Evolutionary conservation across 768 basidiomycete genomes (phyloP).

Genomic region (Suillus tomentosus): DNA sequence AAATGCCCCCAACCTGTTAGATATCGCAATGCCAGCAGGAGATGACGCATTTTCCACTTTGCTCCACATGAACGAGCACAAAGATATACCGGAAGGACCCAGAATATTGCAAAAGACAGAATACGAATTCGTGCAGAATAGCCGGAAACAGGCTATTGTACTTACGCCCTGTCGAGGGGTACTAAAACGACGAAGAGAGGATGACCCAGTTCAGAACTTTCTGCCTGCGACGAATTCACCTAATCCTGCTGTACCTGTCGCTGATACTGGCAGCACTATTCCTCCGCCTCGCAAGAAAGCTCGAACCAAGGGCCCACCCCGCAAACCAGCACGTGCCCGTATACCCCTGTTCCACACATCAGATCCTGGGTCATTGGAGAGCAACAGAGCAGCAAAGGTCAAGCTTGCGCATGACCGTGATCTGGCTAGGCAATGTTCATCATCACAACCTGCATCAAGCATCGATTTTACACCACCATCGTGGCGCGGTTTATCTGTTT

Average conservation of each 20-base stretch:
- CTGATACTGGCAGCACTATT: neutral
- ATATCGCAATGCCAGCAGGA: conserved; percentile 6
- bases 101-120: conserved; percentile 26
- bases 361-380: conserved; percentile 1
- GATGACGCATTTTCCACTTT: conserved; percentile 13
- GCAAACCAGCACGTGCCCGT: conserved; percentile 12
- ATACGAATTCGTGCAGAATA: conserved; percentile 26
- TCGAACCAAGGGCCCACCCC: conserved; percentile 14
- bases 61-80: conserved; percentile 11
- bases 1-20: conserved; percentile 13
- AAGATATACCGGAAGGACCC: conserved; percentile 19
- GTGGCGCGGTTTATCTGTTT: conserved; percentile 32
- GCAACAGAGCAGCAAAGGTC: neutral
- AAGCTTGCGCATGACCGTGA: neutral
- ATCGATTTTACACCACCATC: conserved; percentile 35
- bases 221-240: conserved; percentile 8
- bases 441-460: too few relatives aligned
- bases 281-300: conserved; percentile 23
- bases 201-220: conserved; percentile 11
- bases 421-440: neutral
- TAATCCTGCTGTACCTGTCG: conserved; percentile 10
- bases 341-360: neutral
- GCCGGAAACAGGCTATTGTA: conserved; percentile 30
- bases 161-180: conserved; percentile 29
- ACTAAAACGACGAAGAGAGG: conserved; percentile 31